phyloP scores from a whole-genome alignment of 257 asterid genomes.

The Solanum gracilifrons region DNA sequence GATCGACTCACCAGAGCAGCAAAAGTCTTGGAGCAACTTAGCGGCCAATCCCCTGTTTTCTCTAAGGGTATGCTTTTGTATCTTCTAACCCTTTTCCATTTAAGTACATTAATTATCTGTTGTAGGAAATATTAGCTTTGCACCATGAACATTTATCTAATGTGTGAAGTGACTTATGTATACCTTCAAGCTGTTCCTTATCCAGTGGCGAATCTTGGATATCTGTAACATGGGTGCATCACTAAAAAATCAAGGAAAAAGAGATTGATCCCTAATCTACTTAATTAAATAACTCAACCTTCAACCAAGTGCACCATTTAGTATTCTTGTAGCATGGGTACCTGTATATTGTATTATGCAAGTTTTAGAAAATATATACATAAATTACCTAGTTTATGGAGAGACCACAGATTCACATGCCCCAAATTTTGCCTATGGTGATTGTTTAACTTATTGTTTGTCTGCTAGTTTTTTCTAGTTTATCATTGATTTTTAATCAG shows the following conservation, averaged over 20 bases:
- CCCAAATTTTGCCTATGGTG: background rate
- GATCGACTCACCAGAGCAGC: constrained; percentile 1
- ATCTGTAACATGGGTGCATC: background rate
- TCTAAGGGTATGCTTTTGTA: constrained; percentile 28
- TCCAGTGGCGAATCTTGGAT: background rate
- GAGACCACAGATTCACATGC: background rate
- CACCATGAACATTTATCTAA: background rate
- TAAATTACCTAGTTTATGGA: background rate
- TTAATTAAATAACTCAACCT: background rate
- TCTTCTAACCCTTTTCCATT: background rate
- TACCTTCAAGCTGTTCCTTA: background rate
- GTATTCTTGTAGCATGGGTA: background rate
- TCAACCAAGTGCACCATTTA: background rate
- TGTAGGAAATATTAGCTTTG: background rate
- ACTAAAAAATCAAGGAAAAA: background rate
- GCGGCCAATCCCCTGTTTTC: constrained; percentile 49
- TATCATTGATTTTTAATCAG: background rate
- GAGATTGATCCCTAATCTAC: background rate
- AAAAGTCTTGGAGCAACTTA: constrained; percentile 43
- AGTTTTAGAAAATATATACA: background rate
- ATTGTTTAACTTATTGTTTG: background rate
- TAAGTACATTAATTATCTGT: background rate
- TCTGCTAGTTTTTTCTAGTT: background rate
- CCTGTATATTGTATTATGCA: background rate
- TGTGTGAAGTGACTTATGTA: background rate